Evolutionary conservation across 768 basidiomycete genomes (phyloP).

Genomic region (Auriscalpium vulgare): DNA sequence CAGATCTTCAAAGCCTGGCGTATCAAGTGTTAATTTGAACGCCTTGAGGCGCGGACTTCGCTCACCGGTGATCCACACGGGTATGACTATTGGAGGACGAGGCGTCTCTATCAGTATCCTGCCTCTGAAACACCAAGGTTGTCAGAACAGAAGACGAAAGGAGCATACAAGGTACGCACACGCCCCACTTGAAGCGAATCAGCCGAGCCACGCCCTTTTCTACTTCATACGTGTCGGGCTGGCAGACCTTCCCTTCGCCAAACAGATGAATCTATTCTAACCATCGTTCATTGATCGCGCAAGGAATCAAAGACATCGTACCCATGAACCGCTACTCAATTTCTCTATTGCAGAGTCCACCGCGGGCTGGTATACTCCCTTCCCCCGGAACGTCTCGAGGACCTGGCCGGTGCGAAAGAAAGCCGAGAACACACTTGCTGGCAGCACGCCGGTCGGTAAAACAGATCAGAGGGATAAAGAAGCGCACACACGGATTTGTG

Average conservation of each 20-base stretch:
- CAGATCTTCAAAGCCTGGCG: conserved; percentile 68
- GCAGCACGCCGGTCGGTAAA: conserved; percentile 11
- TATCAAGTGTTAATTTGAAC: neutral
- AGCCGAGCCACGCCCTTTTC: conserved; percentile 40
- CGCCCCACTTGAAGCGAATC: conserved; percentile 89
- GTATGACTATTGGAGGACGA: conserved; percentile 71
- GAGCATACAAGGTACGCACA: conserved; percentile 48
- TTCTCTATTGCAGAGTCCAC: conserved; percentile 77
- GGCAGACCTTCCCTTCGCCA: conserved; percentile 84
- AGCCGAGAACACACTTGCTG: conserved; percentile 59
- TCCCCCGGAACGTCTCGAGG: conserved; percentile 87
- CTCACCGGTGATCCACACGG: conserved; percentile 89
- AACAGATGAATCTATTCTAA: conserved; percentile 76
- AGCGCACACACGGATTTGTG: conserved; percentile 68
- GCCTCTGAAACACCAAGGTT: conserved; percentile 39
- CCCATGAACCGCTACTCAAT: conserved; percentile 82
- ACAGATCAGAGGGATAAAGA: neutral
- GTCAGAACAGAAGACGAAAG: neutral
- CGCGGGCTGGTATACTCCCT: conserved; percentile 81
- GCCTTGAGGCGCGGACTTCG: neutral
- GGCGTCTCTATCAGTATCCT: conserved; percentile 70
- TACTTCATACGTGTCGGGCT: conserved; percentile 45
- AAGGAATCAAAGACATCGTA: conserved; percentile 30
- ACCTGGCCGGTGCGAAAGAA: conserved; percentile 91
- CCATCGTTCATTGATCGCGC: neutral